A percentile compares a stretch with the other conserved stretches of the same genome.
phyloP scores from a whole-genome alignment of 2,329 filamentous ascomycete species.

The Calonectria hawksworthii region DNA sequence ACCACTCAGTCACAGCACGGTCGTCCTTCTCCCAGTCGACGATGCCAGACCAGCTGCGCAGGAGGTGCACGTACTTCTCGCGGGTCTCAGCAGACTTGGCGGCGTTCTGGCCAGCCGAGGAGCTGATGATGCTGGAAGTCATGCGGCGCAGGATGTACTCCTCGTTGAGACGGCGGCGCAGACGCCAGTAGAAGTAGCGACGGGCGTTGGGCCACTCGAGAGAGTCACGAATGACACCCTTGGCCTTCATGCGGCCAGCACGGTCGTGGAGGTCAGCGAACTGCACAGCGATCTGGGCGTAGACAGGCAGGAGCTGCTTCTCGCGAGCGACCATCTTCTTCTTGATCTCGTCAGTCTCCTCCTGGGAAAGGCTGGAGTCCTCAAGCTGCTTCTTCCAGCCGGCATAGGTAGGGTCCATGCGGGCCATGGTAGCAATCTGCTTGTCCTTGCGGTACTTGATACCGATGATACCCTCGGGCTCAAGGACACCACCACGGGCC shows the following conservation, averaged over 20 bases:
- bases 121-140: constrained; percentile 59
- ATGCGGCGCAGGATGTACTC: constrained; percentile 97
- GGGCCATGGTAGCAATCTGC: constrained; percentile 97
- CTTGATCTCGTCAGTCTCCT: constrained; percentile 85
- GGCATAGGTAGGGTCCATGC: constrained; percentile 87
- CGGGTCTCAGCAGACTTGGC: constrained; percentile 68
- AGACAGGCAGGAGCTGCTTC: constrained; percentile 90
- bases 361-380: constrained; percentile 73
- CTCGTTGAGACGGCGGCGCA: constrained; percentile 95
- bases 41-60: constrained; percentile 87
- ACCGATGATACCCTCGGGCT: constrained; percentile 97
- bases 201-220: constrained; percentile 91
- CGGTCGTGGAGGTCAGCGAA: constrained; percentile 98
- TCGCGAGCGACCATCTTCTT: constrained; percentile 87
- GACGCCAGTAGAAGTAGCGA: constrained; percentile 99
- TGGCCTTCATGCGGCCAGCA: constrained; percentile 97
- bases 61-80: constrained; percentile 77
- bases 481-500: constrained; percentile 94
- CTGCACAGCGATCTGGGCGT: constrained; percentile 94
- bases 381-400: constrained; percentile 84
- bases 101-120: constrained; percentile 48
- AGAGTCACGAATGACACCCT: constrained; percentile 88
- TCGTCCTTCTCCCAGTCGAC: constrained; percentile 84
- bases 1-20: constrained; percentile 90
- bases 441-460: constrained; percentile 99